phyloP scores from a whole-genome alignment of 163 green algal species.

The Chlamydomonas reinhardtii region DNA sequence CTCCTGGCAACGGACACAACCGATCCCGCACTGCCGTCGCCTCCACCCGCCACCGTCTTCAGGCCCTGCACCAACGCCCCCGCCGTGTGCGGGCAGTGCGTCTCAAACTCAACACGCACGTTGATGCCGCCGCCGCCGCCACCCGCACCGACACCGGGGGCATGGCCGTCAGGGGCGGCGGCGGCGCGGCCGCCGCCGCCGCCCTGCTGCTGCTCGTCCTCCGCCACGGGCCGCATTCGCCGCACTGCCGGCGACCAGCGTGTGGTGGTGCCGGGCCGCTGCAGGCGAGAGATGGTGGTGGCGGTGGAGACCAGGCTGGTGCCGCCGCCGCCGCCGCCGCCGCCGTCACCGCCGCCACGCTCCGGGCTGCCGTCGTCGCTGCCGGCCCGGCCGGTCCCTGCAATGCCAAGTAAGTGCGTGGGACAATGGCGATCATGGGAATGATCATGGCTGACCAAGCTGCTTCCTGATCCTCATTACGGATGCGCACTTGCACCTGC shows the following conservation, averaged over 20 bases:
- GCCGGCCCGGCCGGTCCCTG: not conserved
- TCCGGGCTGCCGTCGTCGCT: not conserved
- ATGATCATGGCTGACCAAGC: too few relatives aligned
- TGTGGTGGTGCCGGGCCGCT: not conserved
- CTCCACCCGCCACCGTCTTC: not conserved
- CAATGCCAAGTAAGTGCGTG: too few relatives aligned
- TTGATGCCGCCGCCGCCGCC: not conserved
- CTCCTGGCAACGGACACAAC: not conserved
- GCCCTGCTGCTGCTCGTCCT: not conserved
- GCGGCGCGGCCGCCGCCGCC: not conserved
- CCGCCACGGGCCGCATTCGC: conserved; percentile 9
- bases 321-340: not conserved
- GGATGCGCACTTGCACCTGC: too few relatives aligned
- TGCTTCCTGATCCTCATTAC: too few relatives aligned
- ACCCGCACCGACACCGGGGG: too few relatives aligned
- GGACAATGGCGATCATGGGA: too few relatives aligned
- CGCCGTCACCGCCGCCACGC: not conserved
- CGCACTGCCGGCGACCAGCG: conserved; percentile 29
- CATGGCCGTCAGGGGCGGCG: too few relatives aligned
- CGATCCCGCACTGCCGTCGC: not conserved
- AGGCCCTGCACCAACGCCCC: not conserved
- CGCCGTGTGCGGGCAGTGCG: conserved; percentile 12
- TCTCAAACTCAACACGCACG: conserved; percentile 23
- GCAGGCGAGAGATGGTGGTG: conserved; percentile 11
- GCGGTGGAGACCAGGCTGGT: conserved; percentile 11